Conservation (phyloP, 768 basidiomycete genomes). For the Hebeloma cylindrosporum region DNA sequence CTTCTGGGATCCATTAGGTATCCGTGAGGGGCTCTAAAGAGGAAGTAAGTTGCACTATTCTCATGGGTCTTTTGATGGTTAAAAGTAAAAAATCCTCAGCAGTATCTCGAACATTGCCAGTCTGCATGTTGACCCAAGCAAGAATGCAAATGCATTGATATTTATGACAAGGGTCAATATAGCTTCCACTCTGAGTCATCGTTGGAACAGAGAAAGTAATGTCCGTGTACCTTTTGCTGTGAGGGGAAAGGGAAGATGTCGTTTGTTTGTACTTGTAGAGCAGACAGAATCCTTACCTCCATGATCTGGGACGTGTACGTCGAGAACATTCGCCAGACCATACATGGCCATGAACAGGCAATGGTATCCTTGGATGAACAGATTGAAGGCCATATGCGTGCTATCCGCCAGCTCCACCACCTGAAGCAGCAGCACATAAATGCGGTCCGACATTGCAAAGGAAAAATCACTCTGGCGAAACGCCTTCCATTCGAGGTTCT, state of each 20-base stretch:
- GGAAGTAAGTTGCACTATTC: too few relatives aligned
- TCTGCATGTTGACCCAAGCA: conserved; percentile 72
- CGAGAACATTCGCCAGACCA: conserved; percentile 19
- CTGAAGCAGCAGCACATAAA: conserved; percentile 41
- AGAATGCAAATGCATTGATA: conserved; percentile 18
- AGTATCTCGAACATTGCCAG: conserved; percentile 88
- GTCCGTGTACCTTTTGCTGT: conserved; percentile 2
- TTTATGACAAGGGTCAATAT: conserved; percentile 53
- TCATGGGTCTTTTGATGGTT: too few relatives aligned
- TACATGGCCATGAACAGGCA: conserved; percentile 39
- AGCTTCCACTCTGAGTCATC: conserved; percentile 98
- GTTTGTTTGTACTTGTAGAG: too few relatives aligned
- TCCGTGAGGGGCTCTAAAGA: conserved; percentile 11
- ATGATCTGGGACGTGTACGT: conserved; percentile 19
- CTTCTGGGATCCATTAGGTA: conserved; percentile 72
- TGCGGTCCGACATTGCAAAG: conserved; percentile 43
- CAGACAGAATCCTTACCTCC: too few relatives aligned
- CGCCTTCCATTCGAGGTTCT: conserved; percentile 57
- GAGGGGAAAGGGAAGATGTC: too few relatives aligned
- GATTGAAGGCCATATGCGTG: conserved; percentile 40
- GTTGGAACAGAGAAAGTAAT: conserved; percentile 19
- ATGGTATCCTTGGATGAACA: conserved; percentile 42
- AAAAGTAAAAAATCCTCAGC: conserved; percentile 55
- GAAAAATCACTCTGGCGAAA: conserved; percentile 54
- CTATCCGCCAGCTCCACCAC: conserved; percentile 42